Evolutionary conservation across 1,139 yeast species (phyloP).

Genomic region (Pichia sp.): DNA sequence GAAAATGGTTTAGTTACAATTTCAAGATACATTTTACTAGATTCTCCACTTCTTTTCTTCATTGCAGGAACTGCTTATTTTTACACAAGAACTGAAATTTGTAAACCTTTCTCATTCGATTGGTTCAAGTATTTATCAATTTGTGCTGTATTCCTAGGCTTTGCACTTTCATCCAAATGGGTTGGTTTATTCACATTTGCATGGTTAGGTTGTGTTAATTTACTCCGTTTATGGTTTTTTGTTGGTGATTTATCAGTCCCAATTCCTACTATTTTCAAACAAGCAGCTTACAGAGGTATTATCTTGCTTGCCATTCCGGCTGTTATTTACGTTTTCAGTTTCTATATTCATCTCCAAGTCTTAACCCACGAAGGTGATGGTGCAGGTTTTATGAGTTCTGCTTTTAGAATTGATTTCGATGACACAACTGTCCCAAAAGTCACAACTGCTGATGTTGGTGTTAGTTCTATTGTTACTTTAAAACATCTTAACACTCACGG

Average conservation of each 20-base stretch:
- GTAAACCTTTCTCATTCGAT: slow-evolving; percentile 56
- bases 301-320: slow-evolving; percentile 66
- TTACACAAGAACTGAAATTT: slow-evolving; percentile 73
- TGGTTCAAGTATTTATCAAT: slow-evolving; percentile 71
- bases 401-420: slow-evolving; percentile 70
- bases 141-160: slow-evolving; percentile 79
- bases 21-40: slow-evolving; percentile 82
- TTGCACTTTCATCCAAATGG: slow-evolving; percentile 90
- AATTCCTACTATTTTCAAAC: slow-evolving; percentile 42
- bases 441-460: slow-evolving; percentile 78
- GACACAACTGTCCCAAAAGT: slow-evolving; percentile 65
- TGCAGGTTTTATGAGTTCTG: slow-evolving; percentile 81
- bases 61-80: slow-evolving; percentile 82
- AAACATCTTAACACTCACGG: slow-evolving; percentile 86
- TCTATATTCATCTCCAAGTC: slow-evolving; percentile 70
- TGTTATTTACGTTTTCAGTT: slow-evolving; percentile 61
- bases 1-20: slow-evolving; percentile 88
- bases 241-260: slow-evolving; percentile 78
- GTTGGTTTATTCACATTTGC: slow-evolving; percentile 92
- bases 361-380: slow-evolving; percentile 80
- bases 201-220: slow-evolving; percentile 79
- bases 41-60: slow-evolving; percentile 85
- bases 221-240: slow-evolving; percentile 77
- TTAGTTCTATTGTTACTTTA: slow-evolving; percentile 71
- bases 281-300: slow-evolving; percentile 50